These are phyloP conservation scores for Hypericum androsaemum DNA, from an alignment of 345 rosid species.

Conservation along the genomic window DNA sequence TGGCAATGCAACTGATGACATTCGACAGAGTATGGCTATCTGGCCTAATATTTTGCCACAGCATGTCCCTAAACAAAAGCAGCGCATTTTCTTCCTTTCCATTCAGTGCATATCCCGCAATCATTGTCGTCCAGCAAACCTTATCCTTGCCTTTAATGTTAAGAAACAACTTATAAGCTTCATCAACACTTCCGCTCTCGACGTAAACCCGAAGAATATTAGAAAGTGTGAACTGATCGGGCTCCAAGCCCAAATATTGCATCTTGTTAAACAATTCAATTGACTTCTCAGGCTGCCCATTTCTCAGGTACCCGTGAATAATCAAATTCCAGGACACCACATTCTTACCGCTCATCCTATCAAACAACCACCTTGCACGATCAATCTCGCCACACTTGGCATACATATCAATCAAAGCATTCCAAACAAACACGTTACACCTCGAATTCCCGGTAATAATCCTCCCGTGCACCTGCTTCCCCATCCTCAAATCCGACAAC, in stretches of 20 bases:
- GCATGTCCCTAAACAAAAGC: slow-evolving; percentile 35
- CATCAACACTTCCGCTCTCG: slow-evolving; percentile 22
- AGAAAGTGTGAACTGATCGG: slow-evolving; percentile 42
- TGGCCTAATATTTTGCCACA: slow-evolving; percentile 26
- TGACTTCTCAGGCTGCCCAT: slow-evolving; percentile 34
- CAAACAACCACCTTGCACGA: slow-evolving; percentile 38
- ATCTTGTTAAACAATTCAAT: slow-evolving; percentile 37
- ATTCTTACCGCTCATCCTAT: slow-evolving; percentile 26
- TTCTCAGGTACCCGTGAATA: slow-evolving; percentile 41
- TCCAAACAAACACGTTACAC: slow-evolving; percentile 34
- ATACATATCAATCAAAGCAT: slow-evolving; percentile 48
- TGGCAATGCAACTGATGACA: slow-evolving; percentile 48
- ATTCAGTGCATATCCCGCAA: slow-evolving; percentile 42
- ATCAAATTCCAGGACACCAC: slow-evolving; percentile 48
- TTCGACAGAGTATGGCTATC: slow-evolving; percentile 40
- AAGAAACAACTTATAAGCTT: slow-evolving; percentile 27
- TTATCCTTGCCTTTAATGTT: slow-evolving; percentile 38
- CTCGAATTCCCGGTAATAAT: slow-evolving; percentile 22
- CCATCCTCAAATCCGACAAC: slow-evolving; percentile 35
- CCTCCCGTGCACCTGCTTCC: slow-evolving; percentile 51
- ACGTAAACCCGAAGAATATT: slow-evolving; percentile 40
- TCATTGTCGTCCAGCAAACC: slow-evolving; percentile 51
- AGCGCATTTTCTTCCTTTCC: slow-evolving; percentile 50
- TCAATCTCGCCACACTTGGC: slow-evolving; percentile 44
- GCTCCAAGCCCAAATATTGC: slow-evolving; percentile 28